Evolutionary conservation across 352 stramenopile genomes (phyloP).

Genomic region (Plasmopara muralis): DNA sequence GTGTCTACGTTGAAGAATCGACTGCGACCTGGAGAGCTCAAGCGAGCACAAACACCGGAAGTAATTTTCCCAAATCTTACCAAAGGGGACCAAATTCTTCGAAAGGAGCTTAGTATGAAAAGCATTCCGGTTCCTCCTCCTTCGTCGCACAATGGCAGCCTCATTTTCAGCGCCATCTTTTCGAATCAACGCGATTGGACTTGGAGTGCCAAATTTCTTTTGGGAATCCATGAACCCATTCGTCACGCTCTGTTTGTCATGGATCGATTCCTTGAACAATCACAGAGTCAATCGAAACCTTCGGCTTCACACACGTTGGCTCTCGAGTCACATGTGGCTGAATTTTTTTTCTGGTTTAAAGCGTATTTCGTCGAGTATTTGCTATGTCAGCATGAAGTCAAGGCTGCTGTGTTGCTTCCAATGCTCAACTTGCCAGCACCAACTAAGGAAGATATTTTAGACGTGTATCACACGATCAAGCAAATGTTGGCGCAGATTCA

Average conservation of each 20-base stretch:
- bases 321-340: conserved; percentile 38
- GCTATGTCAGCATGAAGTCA: conserved; percentile 57
- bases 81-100: background rate
- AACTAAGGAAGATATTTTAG: conserved; percentile 50
- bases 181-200: conserved; percentile 46
- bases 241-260: conserved; percentile 79
- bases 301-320: conserved; percentile 24
- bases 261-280: conserved; percentile 70
- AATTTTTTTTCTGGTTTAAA: conserved; percentile 78
- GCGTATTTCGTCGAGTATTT: conserved; percentile 73
- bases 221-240: conserved; percentile 71
- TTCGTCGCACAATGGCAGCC: conserved; percentile 41
- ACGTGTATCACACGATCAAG: conserved; percentile 67
- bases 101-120: conserved; percentile 26
- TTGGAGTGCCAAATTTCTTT: conserved; percentile 64
- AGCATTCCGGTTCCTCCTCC: conserved; percentile 41
- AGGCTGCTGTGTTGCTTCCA: conserved; percentile 50
- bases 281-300: conserved; percentile 29
- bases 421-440: conserved; percentile 45
- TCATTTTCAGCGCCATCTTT: conserved; percentile 69
- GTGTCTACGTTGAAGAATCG: conserved; percentile 9
- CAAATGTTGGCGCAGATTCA: conserved; percentile 51
- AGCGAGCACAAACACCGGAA: conserved; percentile 25
- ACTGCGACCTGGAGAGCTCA: conserved; percentile 19
- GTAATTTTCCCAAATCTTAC: conserved; percentile 21